phyloP scores from a whole-genome alignment of 306 rosid genomes.

The Fragaria iinumae region DNA sequence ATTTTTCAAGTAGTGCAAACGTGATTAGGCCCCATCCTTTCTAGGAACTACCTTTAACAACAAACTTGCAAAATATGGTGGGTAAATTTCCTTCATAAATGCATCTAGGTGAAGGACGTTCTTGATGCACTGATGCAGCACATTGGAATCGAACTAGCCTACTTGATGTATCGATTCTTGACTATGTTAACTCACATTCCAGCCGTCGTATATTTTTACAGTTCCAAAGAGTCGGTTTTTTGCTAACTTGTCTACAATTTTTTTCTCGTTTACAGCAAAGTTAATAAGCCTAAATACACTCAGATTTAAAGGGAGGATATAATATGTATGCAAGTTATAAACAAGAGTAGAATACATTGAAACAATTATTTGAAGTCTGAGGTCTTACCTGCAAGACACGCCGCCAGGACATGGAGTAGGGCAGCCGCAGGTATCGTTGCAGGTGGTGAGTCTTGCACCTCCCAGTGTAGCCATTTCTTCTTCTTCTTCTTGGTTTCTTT shows the following conservation, averaged over 20 bases:
- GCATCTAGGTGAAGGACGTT: no score
- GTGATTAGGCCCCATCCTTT: no score
- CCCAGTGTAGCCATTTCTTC: conserved; percentile 19
- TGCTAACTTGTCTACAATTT: not conserved
- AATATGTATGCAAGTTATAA: not conserved
- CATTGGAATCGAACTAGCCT: no score
- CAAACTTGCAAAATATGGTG: not conserved
- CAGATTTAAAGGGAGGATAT: not conserved
- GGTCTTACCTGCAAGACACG: conserved; percentile 7
- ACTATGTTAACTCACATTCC: no score
- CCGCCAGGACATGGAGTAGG: conserved; percentile 33
- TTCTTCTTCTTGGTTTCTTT: not conserved
- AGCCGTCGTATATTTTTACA: no score
- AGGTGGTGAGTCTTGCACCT: not conserved
- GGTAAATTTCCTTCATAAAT: not conserved
- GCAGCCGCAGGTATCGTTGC: conserved; percentile 33
- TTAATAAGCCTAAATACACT: not conserved
- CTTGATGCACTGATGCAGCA: no score
- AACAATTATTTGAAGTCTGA: not conserved
- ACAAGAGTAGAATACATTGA: not conserved
- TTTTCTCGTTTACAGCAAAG: not conserved
- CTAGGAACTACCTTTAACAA: not conserved
- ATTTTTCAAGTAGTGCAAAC: no score
- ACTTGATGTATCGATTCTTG: not conserved
- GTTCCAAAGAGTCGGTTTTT: not conserved